Evolutionary conservation across 192 early-diverging fungal genomes (phyloP).

Genomic region (Coemansia sp.): DNA sequence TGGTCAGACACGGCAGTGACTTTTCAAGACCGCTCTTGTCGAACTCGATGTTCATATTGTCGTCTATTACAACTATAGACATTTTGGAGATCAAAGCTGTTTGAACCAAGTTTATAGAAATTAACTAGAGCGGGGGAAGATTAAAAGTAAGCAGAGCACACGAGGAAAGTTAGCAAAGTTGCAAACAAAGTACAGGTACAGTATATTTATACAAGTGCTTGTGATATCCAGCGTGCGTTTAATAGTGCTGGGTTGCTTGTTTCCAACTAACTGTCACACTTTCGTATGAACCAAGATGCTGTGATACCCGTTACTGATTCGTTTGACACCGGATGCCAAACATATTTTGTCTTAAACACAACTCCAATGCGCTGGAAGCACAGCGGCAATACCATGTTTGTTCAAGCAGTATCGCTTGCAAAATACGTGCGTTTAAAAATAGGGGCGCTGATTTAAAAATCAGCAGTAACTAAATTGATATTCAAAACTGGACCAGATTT

Average conservation of each 20-base stretch:
- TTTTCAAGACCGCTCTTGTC: constrained; percentile 18
- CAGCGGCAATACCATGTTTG: too few species aligned
- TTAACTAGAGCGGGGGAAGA: background rate
- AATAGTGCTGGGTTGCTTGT: background rate
- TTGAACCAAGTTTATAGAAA: background rate
- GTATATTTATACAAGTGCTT: background rate
- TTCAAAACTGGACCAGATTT: too few species aligned
- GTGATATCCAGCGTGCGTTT: background rate
- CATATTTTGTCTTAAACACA: too few species aligned
- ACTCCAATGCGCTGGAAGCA: too few species aligned
- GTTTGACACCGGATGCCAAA: background rate
- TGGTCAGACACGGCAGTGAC: constrained; percentile 41
- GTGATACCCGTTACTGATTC: constrained; percentile 1
- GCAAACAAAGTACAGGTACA: background rate
- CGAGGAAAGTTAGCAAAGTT: background rate
- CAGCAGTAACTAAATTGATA: too few species aligned
- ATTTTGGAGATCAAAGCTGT: background rate
- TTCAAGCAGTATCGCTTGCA: too few species aligned
- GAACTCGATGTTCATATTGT: constrained; percentile 3
- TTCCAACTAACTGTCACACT: background rate
- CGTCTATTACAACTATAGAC: constrained; percentile 4
- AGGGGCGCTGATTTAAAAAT: too few species aligned
- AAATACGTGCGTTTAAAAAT: too few species aligned
- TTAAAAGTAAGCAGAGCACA: background rate
- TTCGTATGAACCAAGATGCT: background rate